Base-by-base conservation (phyloP, 179 eudicot genomes). In the Actinidia chinensis region DNA sequence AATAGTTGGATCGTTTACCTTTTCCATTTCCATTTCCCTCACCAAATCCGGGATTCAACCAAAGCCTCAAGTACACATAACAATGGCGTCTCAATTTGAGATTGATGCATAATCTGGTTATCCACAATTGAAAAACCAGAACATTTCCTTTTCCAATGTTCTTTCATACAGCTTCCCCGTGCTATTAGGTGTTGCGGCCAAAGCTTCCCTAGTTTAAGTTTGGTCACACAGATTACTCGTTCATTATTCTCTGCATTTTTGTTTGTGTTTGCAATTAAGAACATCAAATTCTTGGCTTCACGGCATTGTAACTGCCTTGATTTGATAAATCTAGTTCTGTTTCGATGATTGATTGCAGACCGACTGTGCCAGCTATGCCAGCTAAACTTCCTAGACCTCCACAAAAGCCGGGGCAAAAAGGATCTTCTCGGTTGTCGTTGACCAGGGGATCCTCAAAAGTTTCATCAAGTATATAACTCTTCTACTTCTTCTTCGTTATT, bases 321-420 rank as follows among this genome's bases (percentile, higher is more conserved):
- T 36, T 9, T 11, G 12, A 7, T 20, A 20, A 52, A 52, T 50
- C 71, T 76, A 18, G 63, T 48, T 36, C 50, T 33, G 18, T 36
- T 47, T 18, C 4, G 23, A 74, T 66, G 74, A 43, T 13, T 66
- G 17, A 76, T 76, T 87, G 74, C 90, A 91, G 97, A 88, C 56
- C 80, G 71, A 74, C 64, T 74, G 65, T n/a, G n/a, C n/a, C n/a
- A n/a, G n/a, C n/a, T n/a, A n/a, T 87, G 71, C 88, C 91, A 55
- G 76, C 84, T 55, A 90, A 88, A 84, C 81, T 90, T 79, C 97
- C 97, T 47, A 91, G 80, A 77, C 90, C 97, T 68, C 89, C 90
- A 77, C 83, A 75, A 76, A 92, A 85, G 86, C 91, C 77, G 74
- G 78, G 73, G 59, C 86, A 59, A 40, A 36, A 87, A n/a, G 87